Conservation (phyloP, 257 asterid genomes). For the Solanum etuberosum region DNA sequence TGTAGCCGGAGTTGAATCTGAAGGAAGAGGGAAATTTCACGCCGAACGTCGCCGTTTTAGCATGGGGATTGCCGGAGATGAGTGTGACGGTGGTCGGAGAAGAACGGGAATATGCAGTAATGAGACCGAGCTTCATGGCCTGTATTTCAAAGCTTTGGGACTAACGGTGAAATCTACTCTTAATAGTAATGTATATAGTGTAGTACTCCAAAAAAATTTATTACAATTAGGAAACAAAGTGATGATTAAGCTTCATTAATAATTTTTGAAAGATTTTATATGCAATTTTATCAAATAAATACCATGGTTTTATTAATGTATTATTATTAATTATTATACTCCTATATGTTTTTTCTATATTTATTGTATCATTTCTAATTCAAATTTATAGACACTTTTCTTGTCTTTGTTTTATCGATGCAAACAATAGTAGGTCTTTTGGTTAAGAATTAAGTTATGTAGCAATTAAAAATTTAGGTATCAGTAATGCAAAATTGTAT, state of each 20-base stretch:
- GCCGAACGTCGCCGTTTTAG: neutral
- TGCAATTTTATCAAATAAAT: neutral
- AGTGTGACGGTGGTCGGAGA: constrained; percentile 1
- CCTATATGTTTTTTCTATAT: neutral
- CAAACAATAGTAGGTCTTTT: neutral
- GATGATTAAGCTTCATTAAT: neutral
- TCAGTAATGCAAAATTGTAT: neutral
- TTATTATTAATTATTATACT: no score
- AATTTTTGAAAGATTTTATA: neutral
- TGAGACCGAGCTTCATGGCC: neutral
- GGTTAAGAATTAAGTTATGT: neutral
- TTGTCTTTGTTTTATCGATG: neutral
- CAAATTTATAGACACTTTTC: neutral
- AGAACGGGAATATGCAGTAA: neutral
- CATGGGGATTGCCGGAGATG: neutral
- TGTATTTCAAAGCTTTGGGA: neutral
- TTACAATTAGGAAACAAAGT: neutral
- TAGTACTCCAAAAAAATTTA: neutral
- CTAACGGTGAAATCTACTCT: neutral
- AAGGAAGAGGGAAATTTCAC: neutral
- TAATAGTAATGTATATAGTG: neutral
- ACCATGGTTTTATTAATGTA: neutral
- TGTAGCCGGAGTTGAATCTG: neutral
- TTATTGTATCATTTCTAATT: neutral
- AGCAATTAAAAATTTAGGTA: neutral